Evolutionary conservation across 1,139 yeast genomes (phyloP), one percentile per base, ranked within the genome.

Genomic region (Wickerhamomyces sp.): DNA sequence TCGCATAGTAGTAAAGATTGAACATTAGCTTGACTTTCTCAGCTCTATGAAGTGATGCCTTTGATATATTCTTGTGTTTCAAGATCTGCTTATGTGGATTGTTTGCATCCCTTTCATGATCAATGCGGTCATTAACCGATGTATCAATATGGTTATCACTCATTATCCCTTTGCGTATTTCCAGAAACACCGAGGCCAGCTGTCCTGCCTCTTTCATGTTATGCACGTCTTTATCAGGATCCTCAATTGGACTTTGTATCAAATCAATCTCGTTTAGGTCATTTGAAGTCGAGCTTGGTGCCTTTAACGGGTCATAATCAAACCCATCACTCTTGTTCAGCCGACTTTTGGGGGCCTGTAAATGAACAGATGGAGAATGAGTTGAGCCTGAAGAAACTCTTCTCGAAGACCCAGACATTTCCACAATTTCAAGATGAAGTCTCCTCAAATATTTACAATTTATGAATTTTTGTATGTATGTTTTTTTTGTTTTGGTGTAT

Each of bases 21-120:
- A 81, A 45, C 60, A 71, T 68, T 7, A 74, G 61, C 45, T 70
- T 70, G 16, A 78, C 80, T 45, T 72, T 68, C 41, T 74, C 76
- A 0, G 80, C 83, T 33, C 85, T 55, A 12, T 70, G 60, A 16
- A 66, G 51, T 1, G 81, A 72, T 7, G 70, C 61, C 31, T 68
- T 56, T 3, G 74, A 63, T 7, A 52, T 38, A 4, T 51, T 49
- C 12, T 13, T 48, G 48, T 7, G 22, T 19, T 10, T 30, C 16
- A 16, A n/a, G 28, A 13, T 31, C 35, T 14, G 38, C 33, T 29
- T 29, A 17, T 41, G 31, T 24, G 37, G 41, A 27, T 38, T 29
- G 8, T 39, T 40, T 22, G n/a, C 5, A 12, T 46, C 48, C 27
- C 46, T 42, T 27, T 49, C 55, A 3, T 43, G 33, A 19, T 47